Conservation (phyloP, 163 green algal species). For the Scenedesmus sp. region DNA sequence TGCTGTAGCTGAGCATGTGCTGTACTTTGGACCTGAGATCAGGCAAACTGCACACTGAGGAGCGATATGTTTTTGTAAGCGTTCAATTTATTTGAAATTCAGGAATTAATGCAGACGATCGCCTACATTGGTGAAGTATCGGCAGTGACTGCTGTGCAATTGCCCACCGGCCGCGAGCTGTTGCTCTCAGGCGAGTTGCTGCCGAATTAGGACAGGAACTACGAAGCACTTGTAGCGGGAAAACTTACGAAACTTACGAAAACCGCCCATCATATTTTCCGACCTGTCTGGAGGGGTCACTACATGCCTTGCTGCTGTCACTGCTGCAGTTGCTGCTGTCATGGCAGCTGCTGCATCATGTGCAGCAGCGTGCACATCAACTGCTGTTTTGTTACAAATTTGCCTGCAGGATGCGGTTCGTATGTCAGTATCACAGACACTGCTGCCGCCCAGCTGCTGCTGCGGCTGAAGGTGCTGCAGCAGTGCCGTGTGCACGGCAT, state of each 20-base stretch:
- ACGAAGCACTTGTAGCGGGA: not conserved
- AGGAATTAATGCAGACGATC: not conserved
- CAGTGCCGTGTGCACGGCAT: conserved; percentile 3
- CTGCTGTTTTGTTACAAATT: not conserved
- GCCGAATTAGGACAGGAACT: not conserved
- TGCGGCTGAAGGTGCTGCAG: conserved; percentile 1
- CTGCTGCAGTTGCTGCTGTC: not conserved
- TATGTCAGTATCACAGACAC: conserved; percentile 32
- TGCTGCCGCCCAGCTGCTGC: not conserved
- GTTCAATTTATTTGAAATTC: too few species aligned
- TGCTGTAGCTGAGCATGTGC: not conserved
- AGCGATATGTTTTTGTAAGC: not conserved
- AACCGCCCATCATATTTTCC: not conserved
- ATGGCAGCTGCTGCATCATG: not conserved
- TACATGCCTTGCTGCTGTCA: not conserved
- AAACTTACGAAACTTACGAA: not conserved
- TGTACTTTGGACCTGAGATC: not conserved
- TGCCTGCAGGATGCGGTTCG: conserved; percentile 5
- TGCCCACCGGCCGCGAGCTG: conserved; percentile 3
- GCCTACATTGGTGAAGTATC: conserved; percentile 21
- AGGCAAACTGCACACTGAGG: not conserved
- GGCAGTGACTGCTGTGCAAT: conserved; percentile 8
- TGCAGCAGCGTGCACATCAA: not conserved
- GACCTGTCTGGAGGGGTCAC: not conserved
- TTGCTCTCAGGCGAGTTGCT: not conserved